Base-by-base conservation (phyloP, 768 basidiomycete species). In the Cystofilobasidium ferigula region DNA sequence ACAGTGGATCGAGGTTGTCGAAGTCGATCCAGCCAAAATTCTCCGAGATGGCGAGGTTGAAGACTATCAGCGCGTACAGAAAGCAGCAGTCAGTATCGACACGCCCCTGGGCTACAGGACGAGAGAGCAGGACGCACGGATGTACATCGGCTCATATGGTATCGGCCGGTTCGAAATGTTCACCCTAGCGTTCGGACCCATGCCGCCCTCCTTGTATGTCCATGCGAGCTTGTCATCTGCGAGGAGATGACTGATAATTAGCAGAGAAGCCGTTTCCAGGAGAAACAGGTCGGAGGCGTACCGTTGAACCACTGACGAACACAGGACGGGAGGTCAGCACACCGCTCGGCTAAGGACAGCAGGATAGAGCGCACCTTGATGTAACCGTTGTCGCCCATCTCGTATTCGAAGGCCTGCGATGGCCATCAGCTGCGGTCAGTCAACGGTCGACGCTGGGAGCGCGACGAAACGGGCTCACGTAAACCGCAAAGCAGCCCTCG, bases 11-110 rank as follows among this genome's bases (percentile, higher is more conserved):
- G 8, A 68, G 56, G 0, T 57, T 45, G 12, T 58, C 67, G 43
- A 28, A 32, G 51, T 68, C 62, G 56, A 68, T 63, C n/a, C 32
- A 32, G 43, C 67, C 67, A 48, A 68, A 68, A 48, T 68, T 68
- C 13, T 24, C 8, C 12, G 61, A 63, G 47, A 68, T 62, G 45
- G 67, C 67, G 34, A 68, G 43, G 36, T 68, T 68, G 42, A 67
- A 62, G 30, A 67, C 47, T 42, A n/a, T n/a, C n/a, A n/a, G n/a
- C 38, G 47, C 47, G 63, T 64, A 63, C 63, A 24, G 24, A 3
- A 42, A n/a, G 20, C 8, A 28, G 34, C 34, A 59, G 38, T 45
- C 36, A 26, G 26, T 22, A 35, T 10, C 14, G 32, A 22, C 10
- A 30, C 8, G 22, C 5, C 38, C 20, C 10, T 59, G 13, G 20